phyloP scores from a whole-genome alignment of 2,329 filamentous ascomycete species.

The Botrytis pseudocinerea region DNA sequence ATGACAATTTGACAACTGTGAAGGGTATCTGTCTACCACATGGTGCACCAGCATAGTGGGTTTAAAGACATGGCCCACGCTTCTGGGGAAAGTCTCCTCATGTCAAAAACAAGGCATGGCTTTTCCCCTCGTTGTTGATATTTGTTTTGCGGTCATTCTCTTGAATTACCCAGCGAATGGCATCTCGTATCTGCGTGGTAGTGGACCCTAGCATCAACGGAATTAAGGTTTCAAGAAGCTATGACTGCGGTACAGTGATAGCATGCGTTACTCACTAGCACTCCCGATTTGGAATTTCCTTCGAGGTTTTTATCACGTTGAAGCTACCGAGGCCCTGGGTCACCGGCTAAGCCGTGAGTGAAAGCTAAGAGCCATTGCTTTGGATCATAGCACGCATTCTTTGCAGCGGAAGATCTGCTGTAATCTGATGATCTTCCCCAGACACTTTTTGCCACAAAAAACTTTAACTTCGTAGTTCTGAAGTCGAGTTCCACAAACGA shows the following conservation, averaged over 20 bases:
- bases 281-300: background rate
- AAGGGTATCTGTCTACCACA: background rate
- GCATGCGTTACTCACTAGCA: background rate
- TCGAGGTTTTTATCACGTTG: background rate
- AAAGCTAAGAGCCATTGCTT: background rate
- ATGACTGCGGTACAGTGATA: background rate
- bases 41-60: background rate
- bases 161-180: background rate
- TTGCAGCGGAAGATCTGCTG: slow-evolving; percentile 1
- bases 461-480: too few relatives aligned
- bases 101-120: background rate
- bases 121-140: background rate
- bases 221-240: background rate
- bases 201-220: background rate
- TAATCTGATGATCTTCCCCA: background rate
- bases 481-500: background rate
- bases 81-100: background rate
- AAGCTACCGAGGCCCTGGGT: background rate
- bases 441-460: background rate
- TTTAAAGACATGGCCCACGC: background rate
- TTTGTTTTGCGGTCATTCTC: background rate
- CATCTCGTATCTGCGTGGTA: slow-evolving; percentile 3
- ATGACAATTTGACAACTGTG: background rate
- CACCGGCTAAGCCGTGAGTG: background rate
- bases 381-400: background rate